Conservation (phyloP, 2,329 filamentous ascomycete species). For the Penicillium griseofulvum region DNA sequence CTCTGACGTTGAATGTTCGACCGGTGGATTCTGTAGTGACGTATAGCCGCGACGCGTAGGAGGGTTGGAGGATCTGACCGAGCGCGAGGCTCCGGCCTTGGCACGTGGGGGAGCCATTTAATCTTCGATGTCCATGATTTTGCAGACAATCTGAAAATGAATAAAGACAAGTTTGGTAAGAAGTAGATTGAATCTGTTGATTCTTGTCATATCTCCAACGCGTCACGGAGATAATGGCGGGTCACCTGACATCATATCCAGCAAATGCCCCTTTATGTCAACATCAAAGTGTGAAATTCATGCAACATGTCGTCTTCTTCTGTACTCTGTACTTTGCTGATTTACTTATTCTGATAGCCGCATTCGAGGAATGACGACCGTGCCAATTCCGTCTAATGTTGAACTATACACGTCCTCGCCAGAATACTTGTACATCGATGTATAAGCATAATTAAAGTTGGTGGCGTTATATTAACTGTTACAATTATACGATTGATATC, state of each 20-base stretch:
- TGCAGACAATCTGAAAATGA: not conserved
- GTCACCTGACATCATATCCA: conserved; percentile 7
- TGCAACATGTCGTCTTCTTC: not conserved
- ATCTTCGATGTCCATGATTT: not conserved
- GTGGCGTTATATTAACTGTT: not conserved
- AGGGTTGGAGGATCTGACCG: not conserved
- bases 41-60: conserved; percentile 1
- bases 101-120: conserved; percentile 6
- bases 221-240: not conserved
- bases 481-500: not conserved
- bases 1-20: not conserved
- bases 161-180: not conserved
- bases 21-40: not conserved
- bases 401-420: not conserved
- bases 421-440: not conserved
- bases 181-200: too few species aligned
- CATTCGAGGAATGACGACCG: not conserved
- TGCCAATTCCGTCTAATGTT: not conserved
- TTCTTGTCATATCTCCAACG: not conserved
- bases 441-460: not conserved
- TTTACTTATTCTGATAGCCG: not conserved
- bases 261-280: not conserved
- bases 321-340: not conserved
- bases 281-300: not conserved
- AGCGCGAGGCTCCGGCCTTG: not conserved